Base-by-base conservation (phyloP, 768 basidiomycete genomes). In the Pleurotus ostreatus region DNA sequence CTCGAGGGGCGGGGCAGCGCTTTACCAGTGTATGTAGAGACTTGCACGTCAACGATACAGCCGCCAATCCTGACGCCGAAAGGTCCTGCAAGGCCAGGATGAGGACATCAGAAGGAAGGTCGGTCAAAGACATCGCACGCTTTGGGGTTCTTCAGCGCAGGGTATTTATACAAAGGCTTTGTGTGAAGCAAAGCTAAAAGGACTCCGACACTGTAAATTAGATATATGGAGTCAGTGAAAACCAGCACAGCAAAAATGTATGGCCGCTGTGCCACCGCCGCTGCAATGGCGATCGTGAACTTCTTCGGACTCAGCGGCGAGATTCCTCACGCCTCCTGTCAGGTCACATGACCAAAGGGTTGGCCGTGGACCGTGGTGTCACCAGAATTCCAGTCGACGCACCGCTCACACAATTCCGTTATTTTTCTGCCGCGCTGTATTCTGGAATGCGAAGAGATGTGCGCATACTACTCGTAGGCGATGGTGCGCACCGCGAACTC, bases 381-480 rank as follows among this genome's bases (percentile, higher is more conserved):
- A 43, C 41, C 8, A 18, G n/a, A n/a, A 44, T 47, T 47, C 16
- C 20, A 25, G 46, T 23, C 46, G 46, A 47, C 46, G 46, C 46
- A 47, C 23, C 23, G 46, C 51, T 20, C 34, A 52, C 38, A 39
- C 51, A 37, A 25, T 40, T 22, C 40, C 39, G 16, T 41, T 30
- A 22, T 53, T 38, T 51, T 44, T 34, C 45, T 49, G 13, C 47
- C 16, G 41, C 55, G 25, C 52, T 48, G 41, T 44, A 45, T 39
- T 41, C 60, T 69, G 65, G 57, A 56, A 94, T 94, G 90, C 80
- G 93, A 67, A 81, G 92, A 71, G 94, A 97, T 85, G 92, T 96
- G 49, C 84, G 94, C 62, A 94, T 96, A 66, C 81, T 95, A 58
- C 84, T 97, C 66, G 92, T 95, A 60, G 94, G 94, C 60, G 94